Conservation (phyloP, 2,329 filamentous ascomycete species). For the Sporothrix phasma region DNA sequence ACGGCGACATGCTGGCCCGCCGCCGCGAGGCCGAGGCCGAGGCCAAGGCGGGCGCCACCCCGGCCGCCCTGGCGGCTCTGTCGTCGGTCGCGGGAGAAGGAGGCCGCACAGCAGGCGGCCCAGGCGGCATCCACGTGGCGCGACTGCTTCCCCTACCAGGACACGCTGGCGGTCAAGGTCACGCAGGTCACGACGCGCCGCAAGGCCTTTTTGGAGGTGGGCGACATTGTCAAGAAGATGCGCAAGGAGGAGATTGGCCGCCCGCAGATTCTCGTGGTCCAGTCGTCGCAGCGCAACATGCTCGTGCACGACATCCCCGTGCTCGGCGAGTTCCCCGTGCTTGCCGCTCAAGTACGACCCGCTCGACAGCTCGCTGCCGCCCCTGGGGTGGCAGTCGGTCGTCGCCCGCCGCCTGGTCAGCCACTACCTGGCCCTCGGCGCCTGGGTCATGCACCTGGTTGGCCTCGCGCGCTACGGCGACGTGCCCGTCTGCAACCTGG, state of each 20-base stretch:
- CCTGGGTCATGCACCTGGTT: slow-evolving; percentile 83
- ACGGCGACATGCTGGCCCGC: slow-evolving; percentile 62
- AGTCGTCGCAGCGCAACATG: slow-evolving; percentile 74
- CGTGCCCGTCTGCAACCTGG: slow-evolving; percentile 88
- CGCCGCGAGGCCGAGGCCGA: slow-evolving; percentile 50
- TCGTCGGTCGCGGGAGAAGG: slow-evolving; percentile 13
- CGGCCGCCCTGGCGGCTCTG: not conserved
- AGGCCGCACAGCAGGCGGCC: slow-evolving; percentile 42
- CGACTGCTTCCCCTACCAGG: slow-evolving; percentile 76
- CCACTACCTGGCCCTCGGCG: slow-evolving; percentile 85
- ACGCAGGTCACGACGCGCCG: slow-evolving; percentile 81
- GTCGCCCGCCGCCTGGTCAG: slow-evolving; percentile 76
- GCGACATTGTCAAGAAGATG: slow-evolving; percentile 82
- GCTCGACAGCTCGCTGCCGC: slow-evolving; percentile 76
- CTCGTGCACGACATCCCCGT: slow-evolving; percentile 78
- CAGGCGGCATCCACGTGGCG: slow-evolving; percentile 63
- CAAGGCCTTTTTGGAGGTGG: slow-evolving; percentile 79
- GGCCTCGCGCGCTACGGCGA: slow-evolving; percentile 86
- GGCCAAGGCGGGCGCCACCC: slow-evolving; percentile 3
- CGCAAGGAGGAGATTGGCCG: slow-evolving; percentile 68
- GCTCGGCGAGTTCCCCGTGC: slow-evolving; percentile 70
- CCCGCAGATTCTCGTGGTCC: slow-evolving; percentile 76
- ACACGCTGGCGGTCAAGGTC: slow-evolving; percentile 74
- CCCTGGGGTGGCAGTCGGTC: slow-evolving; percentile 87
- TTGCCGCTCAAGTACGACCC: slow-evolving; percentile 74